Evolutionary conservation across 1,284 basidiomycete species (phyloP).

Genomic region (Chalciporus sp.): DNA sequence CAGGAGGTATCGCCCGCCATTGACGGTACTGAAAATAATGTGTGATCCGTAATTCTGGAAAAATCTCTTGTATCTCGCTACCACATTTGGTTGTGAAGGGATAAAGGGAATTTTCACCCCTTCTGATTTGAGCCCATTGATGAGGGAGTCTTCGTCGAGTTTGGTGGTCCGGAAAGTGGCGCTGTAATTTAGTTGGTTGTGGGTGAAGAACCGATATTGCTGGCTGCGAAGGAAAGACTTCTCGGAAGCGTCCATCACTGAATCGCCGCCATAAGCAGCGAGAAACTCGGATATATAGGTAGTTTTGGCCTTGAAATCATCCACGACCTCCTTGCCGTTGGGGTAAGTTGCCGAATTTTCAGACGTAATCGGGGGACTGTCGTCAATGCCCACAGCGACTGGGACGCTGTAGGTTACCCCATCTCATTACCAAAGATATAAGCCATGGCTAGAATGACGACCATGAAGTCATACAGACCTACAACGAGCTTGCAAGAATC

Average conservation of each 20-base stretch:
- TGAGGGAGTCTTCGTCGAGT: background rate
- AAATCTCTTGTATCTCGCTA: background rate
- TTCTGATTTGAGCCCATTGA: background rate
- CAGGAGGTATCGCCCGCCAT: conserved; percentile 3
- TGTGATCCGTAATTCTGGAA: background rate
- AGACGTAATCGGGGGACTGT: background rate
- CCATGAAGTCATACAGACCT: background rate
- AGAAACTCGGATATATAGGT: background rate
- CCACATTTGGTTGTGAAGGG: background rate
- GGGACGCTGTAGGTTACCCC: conserved; percentile 2
- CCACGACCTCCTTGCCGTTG: background rate
- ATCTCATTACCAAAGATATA: background rate
- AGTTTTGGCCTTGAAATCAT: background rate
- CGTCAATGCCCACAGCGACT: background rate
- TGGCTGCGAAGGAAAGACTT: conserved; percentile 3
- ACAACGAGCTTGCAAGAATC: background rate
- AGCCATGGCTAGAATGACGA: too few relatives aligned
- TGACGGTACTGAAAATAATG: background rate
- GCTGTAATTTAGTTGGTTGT: background rate
- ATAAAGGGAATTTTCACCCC: background rate
- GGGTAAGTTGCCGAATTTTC: background rate
- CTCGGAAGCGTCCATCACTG: background rate
- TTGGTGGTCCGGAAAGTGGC: background rate
- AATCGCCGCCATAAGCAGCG: background rate
- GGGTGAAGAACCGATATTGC: conserved; percentile 5